Evolutionary conservation across 345 rosid genomes (phyloP).

Genomic region (Psidium guajava): DNA sequence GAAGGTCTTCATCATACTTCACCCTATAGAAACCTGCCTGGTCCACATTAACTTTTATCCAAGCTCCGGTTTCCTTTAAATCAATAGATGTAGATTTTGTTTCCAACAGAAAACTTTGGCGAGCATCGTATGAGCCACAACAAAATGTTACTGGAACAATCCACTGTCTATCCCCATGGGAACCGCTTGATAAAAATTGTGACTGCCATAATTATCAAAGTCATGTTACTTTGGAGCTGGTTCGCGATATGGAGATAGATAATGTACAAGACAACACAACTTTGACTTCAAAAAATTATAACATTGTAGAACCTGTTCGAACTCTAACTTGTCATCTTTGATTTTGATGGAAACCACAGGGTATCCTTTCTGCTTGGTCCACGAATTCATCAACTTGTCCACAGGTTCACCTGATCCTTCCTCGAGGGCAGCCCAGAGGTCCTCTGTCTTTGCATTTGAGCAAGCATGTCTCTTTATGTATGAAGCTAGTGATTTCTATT

Average conservation of each 20-base stretch:
- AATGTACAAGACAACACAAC: neutral
- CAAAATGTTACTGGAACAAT: constrained; percentile 84
- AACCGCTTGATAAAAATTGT: constrained; percentile 79
- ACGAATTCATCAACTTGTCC: constrained; percentile 79
- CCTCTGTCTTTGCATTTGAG: constrained; percentile 91
- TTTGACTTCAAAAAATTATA: neutral
- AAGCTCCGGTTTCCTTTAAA: constrained; percentile 17
- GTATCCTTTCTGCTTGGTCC: constrained; percentile 91
- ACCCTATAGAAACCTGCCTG: constrained; percentile 93
- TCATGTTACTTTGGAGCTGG: neutral
- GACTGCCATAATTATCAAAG: constrained; percentile 34
- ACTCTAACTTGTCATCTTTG: constrained; percentile 62
- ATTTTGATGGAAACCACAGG: constrained; percentile 74
- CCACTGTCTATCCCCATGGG: constrained; percentile 86
- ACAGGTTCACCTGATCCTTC: constrained; percentile 86
- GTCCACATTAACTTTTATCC: constrained; percentile 78
- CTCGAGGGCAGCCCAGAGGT: constrained; percentile 88
- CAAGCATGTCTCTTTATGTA: constrained; percentile 64
- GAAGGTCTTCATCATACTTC: constrained; percentile 76
- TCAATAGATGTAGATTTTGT: constrained; percentile 45
- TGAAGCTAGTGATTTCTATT: constrained; percentile 87
- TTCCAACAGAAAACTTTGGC: constrained; percentile 63
- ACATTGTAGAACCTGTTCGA: constrained; percentile 62
- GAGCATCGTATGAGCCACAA: constrained; percentile 58
- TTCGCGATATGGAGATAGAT: neutral